Conservation (phyloP, 78 protist genomes). For the Planoprotostelium fungivorum region DNA sequence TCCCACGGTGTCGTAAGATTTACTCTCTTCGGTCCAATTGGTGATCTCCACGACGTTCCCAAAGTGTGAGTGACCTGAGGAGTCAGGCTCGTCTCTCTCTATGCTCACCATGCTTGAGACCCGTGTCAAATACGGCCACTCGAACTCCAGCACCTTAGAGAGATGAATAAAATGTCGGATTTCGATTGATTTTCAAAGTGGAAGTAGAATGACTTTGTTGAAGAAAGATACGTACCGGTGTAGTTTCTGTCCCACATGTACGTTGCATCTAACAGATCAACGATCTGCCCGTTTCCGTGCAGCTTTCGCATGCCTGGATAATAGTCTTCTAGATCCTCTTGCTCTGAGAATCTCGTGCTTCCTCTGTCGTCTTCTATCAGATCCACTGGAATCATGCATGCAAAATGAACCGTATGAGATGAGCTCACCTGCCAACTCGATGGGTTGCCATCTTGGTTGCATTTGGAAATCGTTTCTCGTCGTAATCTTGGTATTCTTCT, state of each 20-base stretch:
- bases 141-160: constrained; percentile 38
- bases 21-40: constrained; percentile 75
- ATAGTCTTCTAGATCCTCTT: not conserved
- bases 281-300: not conserved
- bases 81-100: not conserved
- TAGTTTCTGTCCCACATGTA: not conserved
- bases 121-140: constrained; percentile 87
- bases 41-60: constrained; percentile 47
- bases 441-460: not conserved
- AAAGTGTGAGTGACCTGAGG: constrained; percentile 38
- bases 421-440: not conserved
- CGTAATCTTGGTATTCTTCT: too few relatives aligned
- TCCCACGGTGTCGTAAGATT: constrained; percentile 68
- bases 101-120: constrained; percentile 20
- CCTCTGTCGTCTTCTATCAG: not conserved
- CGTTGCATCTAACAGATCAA: not conserved
- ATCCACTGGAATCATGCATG: not conserved
- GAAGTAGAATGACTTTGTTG: too few relatives aligned
- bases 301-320: not conserved
- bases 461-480: not conserved
- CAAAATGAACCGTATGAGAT: too few relatives aligned
- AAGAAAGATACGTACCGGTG: not conserved
- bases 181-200: too few relatives aligned
- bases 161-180: not conserved
- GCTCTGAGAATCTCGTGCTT: not conserved